These are phyloP conservation scores for Phytopythium ostracodes DNA, from an alignment of 352 stramenopile genomes.

Conservation along the genomic window DNA sequence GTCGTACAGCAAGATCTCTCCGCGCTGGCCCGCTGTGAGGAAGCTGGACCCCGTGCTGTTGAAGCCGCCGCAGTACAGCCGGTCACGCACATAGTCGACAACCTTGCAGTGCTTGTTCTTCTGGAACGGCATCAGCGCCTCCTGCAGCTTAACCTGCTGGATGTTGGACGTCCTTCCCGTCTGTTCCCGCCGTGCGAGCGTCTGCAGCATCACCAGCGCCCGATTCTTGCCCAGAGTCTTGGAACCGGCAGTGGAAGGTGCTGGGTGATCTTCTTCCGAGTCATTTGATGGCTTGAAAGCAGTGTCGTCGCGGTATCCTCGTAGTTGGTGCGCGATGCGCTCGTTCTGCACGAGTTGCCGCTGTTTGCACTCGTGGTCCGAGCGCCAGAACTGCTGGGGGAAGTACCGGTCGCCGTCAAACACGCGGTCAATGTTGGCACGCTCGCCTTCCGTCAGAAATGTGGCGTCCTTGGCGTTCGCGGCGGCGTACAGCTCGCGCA, in stretches of 20 bases:
- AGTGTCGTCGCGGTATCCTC: constrained; percentile 36
- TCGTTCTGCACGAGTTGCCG: constrained; percentile 36
- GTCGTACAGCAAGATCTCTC: constrained; percentile 72
- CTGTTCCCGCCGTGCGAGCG: constrained; percentile 64
- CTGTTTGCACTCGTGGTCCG: constrained; percentile 53
- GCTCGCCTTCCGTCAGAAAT: constrained; percentile 46
- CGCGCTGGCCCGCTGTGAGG: constrained; percentile 61
- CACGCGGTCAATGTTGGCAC: constrained; percentile 52
- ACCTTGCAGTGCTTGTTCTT: constrained; percentile 73
- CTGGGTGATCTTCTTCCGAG: too few species aligned
- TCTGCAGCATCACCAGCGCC: constrained; percentile 39
- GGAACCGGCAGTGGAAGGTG: background rate
- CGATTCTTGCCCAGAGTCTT: constrained; percentile 10
- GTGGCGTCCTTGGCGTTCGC: constrained; percentile 16
- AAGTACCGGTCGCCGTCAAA: constrained; percentile 61
- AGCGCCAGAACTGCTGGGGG: constrained; percentile 59
- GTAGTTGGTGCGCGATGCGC: constrained; percentile 68
- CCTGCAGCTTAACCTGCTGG: constrained; percentile 66
- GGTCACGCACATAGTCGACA: constrained; percentile 61
- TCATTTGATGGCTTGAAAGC: background rate
- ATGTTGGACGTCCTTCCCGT: constrained; percentile 53
- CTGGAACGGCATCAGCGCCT: constrained; percentile 80
- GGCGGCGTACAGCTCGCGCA: constrained; percentile 20
- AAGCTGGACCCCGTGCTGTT: constrained; percentile 67
- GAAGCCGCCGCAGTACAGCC: constrained; percentile 80